Base-by-base conservation (phyloP, 2,329 filamentous ascomycete species). In the Sclerotinia glacialis region DNA sequence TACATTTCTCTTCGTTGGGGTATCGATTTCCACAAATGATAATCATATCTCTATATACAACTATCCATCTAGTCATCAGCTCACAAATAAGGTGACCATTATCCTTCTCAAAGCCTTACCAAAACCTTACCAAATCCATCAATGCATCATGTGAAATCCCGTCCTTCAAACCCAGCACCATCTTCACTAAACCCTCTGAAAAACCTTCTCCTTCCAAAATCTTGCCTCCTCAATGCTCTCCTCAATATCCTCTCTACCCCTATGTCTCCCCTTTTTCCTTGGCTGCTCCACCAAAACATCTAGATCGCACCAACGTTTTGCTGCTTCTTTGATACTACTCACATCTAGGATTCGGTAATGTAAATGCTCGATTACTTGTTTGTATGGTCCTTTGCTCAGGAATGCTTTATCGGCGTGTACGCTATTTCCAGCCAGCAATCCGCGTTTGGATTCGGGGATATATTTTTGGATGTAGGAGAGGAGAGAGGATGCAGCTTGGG, bases 261-360 rank as follows among this genome's bases (percentile, higher is more conserved):
- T 86, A 80, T 99, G 95, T 62, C 88, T 80, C 47, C 85, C 86
- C 76, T 85, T 85, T 82, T 98, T 98, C 69, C 75, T 78, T 16
- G 94, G 93, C 37, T 85, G 87, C 54, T 82, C 80, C 65, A 81
- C 80, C 69, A 90, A 75, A 11, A 91, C 77, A 9, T 85, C 82
- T n/a, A 81, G 77, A 1, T 83, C 82, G 53, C 87, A 88, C 94
- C 95, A 99, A 55, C 94, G 84, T 70, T 87, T 85, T 23, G 89
- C 90, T 28, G 92, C 93, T 80, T 99, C 95, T 80, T 98, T 98
- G 75, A 98, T 86, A 56, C 88, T 85, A 78, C 93, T 97, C 65
- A 98, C 92, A 77, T 99, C 95, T 58, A 98, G 80, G 70, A 99
- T 90, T 21, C 95, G 86, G 79, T 99, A 93, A 78, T 96, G 91